Evolutionary conservation across 2,329 filamentous ascomycete species (phyloP).

Genomic region (Aureobasidium musti): DNA sequence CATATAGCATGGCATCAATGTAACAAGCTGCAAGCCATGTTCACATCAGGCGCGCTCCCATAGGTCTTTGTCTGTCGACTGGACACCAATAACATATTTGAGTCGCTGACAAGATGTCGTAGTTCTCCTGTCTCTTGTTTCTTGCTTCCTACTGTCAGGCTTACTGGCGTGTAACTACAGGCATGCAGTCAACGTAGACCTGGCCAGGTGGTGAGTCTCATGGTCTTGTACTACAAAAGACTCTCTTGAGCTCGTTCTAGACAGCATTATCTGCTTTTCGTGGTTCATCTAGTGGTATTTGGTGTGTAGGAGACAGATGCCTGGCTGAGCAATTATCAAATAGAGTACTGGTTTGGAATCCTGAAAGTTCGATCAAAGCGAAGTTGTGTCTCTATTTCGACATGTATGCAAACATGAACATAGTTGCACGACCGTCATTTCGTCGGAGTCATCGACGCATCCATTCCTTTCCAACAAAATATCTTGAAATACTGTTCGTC

Average conservation of each 20-base stretch:
- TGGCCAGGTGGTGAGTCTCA: neutral
- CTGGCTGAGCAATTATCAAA: neutral
- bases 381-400: neutral
- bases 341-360: neutral
- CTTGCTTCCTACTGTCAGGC: neutral
- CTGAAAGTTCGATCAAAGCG: too few species aligned
- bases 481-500: too few species aligned
- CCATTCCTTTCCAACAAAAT: neutral
- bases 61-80: neutral
- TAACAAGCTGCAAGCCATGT: neutral
- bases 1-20: neutral
- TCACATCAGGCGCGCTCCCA: neutral
- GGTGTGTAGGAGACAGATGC: neutral
- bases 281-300: neutral
- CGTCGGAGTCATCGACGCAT: neutral
- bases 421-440: neutral
- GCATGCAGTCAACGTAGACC: neutral
- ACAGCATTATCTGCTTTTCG: neutral
- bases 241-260: neutral
- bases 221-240: neutral
- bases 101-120: neutral
- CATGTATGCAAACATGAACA: neutral
- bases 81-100: neutral
- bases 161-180: slow-evolving; percentile 5
- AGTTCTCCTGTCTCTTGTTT: neutral